A percentile compares a stretch with the other conserved stretches of the same genome.
Conservation (phyloP, 257 asterid species). For the Gentiana dahurica region DNA sequence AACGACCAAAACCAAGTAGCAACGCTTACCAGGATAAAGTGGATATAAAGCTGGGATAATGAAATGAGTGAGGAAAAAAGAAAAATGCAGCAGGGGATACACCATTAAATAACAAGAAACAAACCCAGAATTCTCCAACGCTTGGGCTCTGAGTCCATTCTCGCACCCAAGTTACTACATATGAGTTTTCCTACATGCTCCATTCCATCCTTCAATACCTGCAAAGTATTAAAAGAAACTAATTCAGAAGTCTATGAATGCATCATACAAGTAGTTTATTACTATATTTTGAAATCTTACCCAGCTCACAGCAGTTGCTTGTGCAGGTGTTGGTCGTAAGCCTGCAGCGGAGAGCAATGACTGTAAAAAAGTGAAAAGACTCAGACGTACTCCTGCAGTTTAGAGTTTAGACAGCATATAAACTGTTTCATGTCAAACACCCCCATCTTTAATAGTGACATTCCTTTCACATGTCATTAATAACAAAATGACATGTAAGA, state of each 20-base stretch:
- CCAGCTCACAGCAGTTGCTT: conserved; percentile 99
- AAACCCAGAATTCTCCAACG: conserved; percentile 89
- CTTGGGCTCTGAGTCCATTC: conserved; percentile 99
- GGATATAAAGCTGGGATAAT: neutral
- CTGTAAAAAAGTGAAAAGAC: conserved; percentile 58
- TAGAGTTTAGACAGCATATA: conserved; percentile 8
- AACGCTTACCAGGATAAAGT: neutral
- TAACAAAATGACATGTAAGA: neutral
- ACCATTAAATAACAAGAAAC: conserved; percentile 11
- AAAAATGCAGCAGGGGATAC: neutral
- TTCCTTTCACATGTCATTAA: neutral
- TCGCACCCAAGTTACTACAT: conserved; percentile 92
- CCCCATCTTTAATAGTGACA: neutral
- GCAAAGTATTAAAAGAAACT: conserved; percentile 18
- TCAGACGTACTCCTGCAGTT: conserved; percentile 15
- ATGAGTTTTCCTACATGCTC: conserved; percentile 90
- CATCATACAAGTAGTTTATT: conserved; percentile 5
- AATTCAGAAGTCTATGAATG: conserved; percentile 1
- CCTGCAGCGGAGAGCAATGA: conserved; percentile 99
- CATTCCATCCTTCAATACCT: conserved; percentile 96
- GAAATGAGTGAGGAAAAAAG: no score
- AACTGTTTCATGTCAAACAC: conserved; percentile 7
- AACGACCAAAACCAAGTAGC: conserved; percentile 4
- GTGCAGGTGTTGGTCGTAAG: conserved; percentile 96
- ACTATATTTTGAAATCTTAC: conserved; percentile 29